A percentile compares a stretch with the other conserved stretches of the same genome.
Conservation (phyloP, 306 rosid species). For the Casuarina equisetifolia region DNA sequence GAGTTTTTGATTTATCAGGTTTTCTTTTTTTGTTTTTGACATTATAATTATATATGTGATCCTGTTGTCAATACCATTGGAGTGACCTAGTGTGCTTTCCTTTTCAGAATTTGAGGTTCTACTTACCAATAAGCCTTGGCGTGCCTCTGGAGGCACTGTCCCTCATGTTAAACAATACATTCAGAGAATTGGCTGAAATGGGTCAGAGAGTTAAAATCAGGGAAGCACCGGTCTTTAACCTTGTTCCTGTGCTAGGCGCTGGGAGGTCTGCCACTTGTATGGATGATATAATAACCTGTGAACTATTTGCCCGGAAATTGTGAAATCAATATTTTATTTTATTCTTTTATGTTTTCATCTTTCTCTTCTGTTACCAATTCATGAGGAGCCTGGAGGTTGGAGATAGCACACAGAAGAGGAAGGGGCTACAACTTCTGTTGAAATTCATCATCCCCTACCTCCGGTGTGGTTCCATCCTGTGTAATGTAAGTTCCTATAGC, state of each 20-base stretch:
- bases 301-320: slow-evolving; percentile 64
- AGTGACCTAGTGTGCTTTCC: slow-evolving; percentile 10
- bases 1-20: neutral
- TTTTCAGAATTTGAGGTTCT: slow-evolving; percentile 74
- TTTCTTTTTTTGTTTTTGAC: neutral
- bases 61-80: neutral
- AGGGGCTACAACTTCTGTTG: neutral
- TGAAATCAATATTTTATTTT: slow-evolving; percentile 20
- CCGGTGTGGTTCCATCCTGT: neutral
- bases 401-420: neutral
- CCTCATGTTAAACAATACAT: slow-evolving; percentile 50
- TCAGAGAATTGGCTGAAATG: slow-evolving; percentile 55
- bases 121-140: slow-evolving; percentile 56
- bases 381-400: neutral
- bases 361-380: neutral
- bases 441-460: neutral
- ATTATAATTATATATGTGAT: neutral
- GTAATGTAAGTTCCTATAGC: neutral
- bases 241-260: slow-evolving; percentile 77
- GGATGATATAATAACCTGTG: slow-evolving; percentile 72
- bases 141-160: slow-evolving; percentile 48
- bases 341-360: neutral
- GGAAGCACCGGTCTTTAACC: slow-evolving; percentile 71
- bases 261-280: slow-evolving; percentile 65
- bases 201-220: slow-evolving; percentile 34